Evolutionary conservation across 345 rosid species (phyloP).

Genomic region (Eucalyptus camaldulensis): DNA sequence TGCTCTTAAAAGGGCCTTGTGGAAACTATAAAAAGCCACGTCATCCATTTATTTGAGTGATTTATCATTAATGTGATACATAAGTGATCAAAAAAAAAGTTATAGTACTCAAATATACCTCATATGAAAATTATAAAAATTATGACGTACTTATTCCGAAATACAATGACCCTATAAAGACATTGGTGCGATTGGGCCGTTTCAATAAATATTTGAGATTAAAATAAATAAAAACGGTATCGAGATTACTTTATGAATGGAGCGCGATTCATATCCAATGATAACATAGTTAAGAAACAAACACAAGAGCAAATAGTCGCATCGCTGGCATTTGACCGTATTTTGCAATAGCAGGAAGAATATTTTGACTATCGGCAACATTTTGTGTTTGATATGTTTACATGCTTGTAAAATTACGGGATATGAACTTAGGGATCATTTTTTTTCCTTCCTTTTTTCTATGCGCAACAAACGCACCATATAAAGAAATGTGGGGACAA

Average conservation of each 20-base stretch:
- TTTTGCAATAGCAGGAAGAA: background rate
- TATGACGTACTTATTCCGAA: fast-evolving
- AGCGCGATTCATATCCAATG: background rate
- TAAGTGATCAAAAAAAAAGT: too few species aligned
- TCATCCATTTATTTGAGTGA: too few species aligned
- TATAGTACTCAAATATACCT: fast-evolving
- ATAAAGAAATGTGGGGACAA: background rate
- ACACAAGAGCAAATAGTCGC: background rate
- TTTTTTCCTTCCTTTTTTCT: background rate
- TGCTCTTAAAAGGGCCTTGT: too few species aligned
- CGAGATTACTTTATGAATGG: background rate
- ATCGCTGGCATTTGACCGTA: background rate
- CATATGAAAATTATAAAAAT: too few species aligned
- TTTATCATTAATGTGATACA: background rate
- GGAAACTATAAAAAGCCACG: fast-evolving
- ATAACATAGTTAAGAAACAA: background rate
- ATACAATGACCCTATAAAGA: background rate
- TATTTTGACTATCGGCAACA: background rate
- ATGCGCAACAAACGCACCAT: background rate
- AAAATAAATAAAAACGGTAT: background rate
- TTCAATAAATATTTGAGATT: background rate
- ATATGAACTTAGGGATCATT: background rate
- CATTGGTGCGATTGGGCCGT: fast-evolving
- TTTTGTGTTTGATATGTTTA: background rate
- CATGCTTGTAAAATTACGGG: background rate